Evolutionary conservation across 129 eudicot genomes (phyloP).

Genomic region (Mikania micrantha): DNA sequence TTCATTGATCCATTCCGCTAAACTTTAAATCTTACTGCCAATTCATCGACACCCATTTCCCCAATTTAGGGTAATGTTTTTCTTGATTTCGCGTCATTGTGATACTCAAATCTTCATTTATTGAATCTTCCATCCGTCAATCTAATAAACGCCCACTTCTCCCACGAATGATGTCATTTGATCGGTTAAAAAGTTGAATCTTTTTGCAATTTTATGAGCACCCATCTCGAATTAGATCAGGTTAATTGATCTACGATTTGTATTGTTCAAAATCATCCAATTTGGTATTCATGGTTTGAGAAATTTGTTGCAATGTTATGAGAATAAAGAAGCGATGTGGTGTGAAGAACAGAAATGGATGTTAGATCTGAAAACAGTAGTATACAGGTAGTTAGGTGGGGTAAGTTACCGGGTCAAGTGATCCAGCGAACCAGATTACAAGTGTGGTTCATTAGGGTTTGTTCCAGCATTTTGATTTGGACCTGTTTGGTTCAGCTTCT

Average conservation of each 20-base stretch:
- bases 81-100: neutral
- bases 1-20: conserved; percentile 18
- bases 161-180: neutral
- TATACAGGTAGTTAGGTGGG: conserved; percentile 39
- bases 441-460: conserved; percentile 80
- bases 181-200: neutral
- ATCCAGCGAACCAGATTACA: conserved; percentile 53
- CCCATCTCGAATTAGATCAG: conserved; percentile 17
- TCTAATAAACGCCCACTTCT: conserved; percentile 11
- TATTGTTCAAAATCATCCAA: conserved; percentile 1
- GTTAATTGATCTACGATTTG: conserved; percentile 8
- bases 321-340: conserved; percentile 64
- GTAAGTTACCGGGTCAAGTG: conserved; percentile 48
- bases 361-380: conserved; percentile 60
- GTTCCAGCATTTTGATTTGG: conserved; percentile 92
- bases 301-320: conserved; percentile 6
- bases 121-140: neutral
- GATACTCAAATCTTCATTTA: conserved; percentile 21
- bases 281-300: neutral
- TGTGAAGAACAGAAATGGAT: conserved; percentile 50
- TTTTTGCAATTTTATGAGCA: conserved; percentile 6
- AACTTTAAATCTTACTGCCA: conserved; percentile 13
- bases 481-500: conserved; percentile 84
- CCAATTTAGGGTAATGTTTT: conserved; percentile 5
- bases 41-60: conserved; percentile 22